These are phyloP conservation scores for Bathelium albidoporum DNA, from an alignment of 495 filamentous ascomycete species.

Conservation along the genomic window DNA sequence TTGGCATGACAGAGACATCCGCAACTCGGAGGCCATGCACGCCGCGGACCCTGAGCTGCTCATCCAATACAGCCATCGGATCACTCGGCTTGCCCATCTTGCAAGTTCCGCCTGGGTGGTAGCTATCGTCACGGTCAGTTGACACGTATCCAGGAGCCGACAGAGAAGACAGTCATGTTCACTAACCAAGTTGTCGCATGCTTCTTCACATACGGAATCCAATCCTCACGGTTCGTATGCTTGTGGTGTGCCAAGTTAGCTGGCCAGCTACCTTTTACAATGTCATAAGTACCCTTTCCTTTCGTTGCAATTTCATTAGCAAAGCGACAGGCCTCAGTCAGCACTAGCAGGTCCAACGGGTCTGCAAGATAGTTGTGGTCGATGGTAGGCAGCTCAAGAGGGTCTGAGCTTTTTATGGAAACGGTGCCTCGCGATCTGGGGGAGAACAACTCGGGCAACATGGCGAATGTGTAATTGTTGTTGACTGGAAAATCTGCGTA, in stretches of 20 bases:
- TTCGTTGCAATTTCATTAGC: slow-evolving; percentile 46
- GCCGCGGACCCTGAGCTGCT: slow-evolving; percentile 42
- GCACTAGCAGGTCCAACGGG: slow-evolving; percentile 38
- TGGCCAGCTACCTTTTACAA: slow-evolving; percentile 47
- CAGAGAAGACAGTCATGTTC: neutral
- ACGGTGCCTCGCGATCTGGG: slow-evolving; percentile 5
- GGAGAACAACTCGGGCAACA: slow-evolving; percentile 24
- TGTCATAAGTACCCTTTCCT: slow-evolving; percentile 43
- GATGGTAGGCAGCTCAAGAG: slow-evolving; percentile 35
- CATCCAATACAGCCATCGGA: slow-evolving; percentile 44
- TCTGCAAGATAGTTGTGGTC: slow-evolving; percentile 43
- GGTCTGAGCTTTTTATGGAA: slow-evolving; percentile 19
- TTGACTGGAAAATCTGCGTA: slow-evolving; percentile 37
- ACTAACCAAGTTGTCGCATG: slow-evolving; percentile 40
- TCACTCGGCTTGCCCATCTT: slow-evolving; percentile 41
- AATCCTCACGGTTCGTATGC: slow-evolving; percentile 39
- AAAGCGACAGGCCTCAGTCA: slow-evolving; percentile 41
- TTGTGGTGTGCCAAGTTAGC: slow-evolving; percentile 36
- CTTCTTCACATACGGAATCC: slow-evolving; percentile 39
- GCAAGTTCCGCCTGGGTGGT: slow-evolving; percentile 45
- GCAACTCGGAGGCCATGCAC: slow-evolving; percentile 44
- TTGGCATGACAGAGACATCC: slow-evolving; percentile 49
- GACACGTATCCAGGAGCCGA: slow-evolving; percentile 2
- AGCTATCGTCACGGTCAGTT: slow-evolving; percentile 26
- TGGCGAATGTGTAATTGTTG: slow-evolving; percentile 35